phyloP scores from a whole-genome alignment of 345 rosid species.

The Lepidium didymum region DNA sequence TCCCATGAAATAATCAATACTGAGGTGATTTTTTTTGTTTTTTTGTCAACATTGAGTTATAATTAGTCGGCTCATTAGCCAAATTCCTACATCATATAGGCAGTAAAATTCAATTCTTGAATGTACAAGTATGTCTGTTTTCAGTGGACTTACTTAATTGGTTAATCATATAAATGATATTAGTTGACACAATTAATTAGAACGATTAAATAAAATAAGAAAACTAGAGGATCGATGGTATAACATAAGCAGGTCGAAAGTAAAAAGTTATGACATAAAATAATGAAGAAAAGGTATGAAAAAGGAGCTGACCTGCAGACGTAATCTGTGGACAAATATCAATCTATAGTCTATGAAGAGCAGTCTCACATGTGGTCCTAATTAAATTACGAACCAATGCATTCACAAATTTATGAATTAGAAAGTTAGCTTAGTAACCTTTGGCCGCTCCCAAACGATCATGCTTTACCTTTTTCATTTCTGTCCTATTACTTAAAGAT shows the following conservation, averaged over 20 bases:
- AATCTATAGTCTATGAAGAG: slow-evolving; percentile 15
- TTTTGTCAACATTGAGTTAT: too few relatives aligned
- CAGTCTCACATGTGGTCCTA: slow-evolving; percentile 33
- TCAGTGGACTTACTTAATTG: too few relatives aligned
- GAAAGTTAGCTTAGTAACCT: slow-evolving; percentile 31
- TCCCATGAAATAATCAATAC: slow-evolving; percentile 21
- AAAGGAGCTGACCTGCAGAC: slow-evolving; percentile 31
- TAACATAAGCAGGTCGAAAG: slow-evolving; percentile 23
- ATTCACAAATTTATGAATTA: slow-evolving; percentile 1
- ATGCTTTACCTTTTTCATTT: slow-evolving; percentile 18
- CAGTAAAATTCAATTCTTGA: too few relatives aligned
- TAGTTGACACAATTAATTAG: neutral
- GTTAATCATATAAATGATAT: neutral
- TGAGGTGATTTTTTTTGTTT: too few relatives aligned
- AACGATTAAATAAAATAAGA: neutral
- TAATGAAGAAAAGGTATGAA: slow-evolving; percentile 12
- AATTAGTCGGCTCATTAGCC: too few relatives aligned
- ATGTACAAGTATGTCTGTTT: too few relatives aligned
- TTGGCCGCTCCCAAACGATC: slow-evolving; percentile 44
- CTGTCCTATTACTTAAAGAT: slow-evolving; percentile 32
- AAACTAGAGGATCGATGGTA: neutral
- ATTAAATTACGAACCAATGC: slow-evolving; percentile 20
- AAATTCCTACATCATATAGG: too few relatives aligned
- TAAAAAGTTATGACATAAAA: slow-evolving; percentile 31
- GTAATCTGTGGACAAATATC: slow-evolving; percentile 28